A percentile compares a stretch with the other conserved stretches of the same genome.
These are phyloP conservation scores for Penicillium riverlandense DNA, from an alignment of 495 filamentous ascomycete species.

Conservation along the genomic window DNA sequence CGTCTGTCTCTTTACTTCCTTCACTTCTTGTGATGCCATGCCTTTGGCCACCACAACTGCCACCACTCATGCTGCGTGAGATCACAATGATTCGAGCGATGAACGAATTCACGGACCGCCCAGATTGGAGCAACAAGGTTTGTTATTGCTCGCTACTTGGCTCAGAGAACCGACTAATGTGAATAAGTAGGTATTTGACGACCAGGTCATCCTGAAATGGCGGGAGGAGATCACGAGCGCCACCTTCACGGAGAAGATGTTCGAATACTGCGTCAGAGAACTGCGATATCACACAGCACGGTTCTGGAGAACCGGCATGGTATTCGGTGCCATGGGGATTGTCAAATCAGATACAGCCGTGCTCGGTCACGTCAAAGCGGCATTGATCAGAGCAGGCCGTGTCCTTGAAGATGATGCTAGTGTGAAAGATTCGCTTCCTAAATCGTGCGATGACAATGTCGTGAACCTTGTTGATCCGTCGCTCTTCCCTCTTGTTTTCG, in stretches of 20 bases:
- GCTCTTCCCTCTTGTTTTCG: slow-evolving; percentile 52
- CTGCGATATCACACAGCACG: slow-evolving; percentile 25
- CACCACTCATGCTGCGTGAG: not conserved
- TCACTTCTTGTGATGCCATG: too few relatives aligned
- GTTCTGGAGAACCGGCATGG: slow-evolving; percentile 16
- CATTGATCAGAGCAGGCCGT: slow-evolving; percentile 15
- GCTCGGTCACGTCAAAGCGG: slow-evolving; percentile 14
- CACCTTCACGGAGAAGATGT: slow-evolving; percentile 30
- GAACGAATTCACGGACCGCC: slow-evolving; percentile 36
- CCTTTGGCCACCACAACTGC: too few relatives aligned
- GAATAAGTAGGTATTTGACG: slow-evolving; percentile 30
- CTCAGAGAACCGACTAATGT: not conserved
- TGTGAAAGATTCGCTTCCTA: slow-evolving; percentile 51
- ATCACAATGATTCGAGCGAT: slow-evolving; percentile 27
- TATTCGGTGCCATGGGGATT: slow-evolving; percentile 26
- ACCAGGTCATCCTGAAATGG: slow-evolving; percentile 32
- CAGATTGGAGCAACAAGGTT: slow-evolving; percentile 43
- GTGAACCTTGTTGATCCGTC: slow-evolving; percentile 57
- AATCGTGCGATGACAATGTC: slow-evolving; percentile 45
- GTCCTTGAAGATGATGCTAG: slow-evolving; percentile 39
- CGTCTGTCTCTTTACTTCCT: too few relatives aligned
- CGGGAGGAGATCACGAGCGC: slow-evolving; percentile 28
- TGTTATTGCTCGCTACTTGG: not conserved
- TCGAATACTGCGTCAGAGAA: slow-evolving; percentile 22
- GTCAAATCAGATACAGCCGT: slow-evolving; percentile 32